Conservation (phyloP, 225 moss, liverwort and hornwort species). For the Straminergon stramineum region DNA sequence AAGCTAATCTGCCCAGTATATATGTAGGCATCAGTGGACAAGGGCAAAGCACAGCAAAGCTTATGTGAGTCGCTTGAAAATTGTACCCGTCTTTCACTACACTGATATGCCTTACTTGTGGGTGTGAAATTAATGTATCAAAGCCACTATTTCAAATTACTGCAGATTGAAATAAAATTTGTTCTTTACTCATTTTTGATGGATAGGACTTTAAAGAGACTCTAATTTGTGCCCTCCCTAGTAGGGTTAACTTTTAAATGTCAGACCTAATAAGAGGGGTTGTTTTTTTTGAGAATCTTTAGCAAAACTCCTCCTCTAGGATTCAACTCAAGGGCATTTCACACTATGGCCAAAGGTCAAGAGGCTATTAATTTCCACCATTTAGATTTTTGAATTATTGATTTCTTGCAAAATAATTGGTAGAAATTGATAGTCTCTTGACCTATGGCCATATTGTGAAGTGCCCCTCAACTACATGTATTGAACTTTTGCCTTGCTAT, state of each 20-base stretch:
- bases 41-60: background rate
- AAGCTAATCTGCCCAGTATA: background rate
- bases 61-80: background rate
- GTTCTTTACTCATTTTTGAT: background rate
- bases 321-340: too few relatives aligned
- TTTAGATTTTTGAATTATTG: too few relatives aligned
- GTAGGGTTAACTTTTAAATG: background rate
- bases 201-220: too few relatives aligned
- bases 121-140: background rate
- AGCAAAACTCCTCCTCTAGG: too few relatives aligned
- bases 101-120: background rate
- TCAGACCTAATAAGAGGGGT: rapidly evolving
- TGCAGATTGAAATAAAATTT: background rate
- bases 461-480: background rate
- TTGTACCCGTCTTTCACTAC: background rate
- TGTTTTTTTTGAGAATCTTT: background rate
- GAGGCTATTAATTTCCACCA: too few relatives aligned
- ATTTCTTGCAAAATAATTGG: too few relatives aligned
- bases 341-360: too few relatives aligned
- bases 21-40: background rate
- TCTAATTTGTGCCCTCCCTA: background rate
- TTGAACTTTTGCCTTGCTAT: background rate
- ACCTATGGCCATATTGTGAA: background rate
- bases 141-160: background rate
- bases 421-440: too few relatives aligned